Base-by-base conservation (phyloP, 176 grass and related monocot genomes). In the Saccharum spontaneum region DNA sequence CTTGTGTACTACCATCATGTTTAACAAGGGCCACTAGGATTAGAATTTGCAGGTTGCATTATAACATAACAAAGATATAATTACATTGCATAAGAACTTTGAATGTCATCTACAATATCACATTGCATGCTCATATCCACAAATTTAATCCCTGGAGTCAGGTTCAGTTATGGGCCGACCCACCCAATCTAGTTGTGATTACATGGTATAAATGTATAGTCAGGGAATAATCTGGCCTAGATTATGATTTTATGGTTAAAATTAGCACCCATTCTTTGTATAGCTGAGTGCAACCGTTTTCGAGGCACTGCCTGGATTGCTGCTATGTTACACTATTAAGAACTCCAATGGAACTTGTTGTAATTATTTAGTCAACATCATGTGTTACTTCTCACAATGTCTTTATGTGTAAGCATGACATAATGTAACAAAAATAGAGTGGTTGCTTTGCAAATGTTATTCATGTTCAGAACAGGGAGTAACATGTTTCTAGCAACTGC, bases 21-120 rank as follows among this genome's bases (percentile, higher is more conserved):
- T 76, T 80, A 76, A 76, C 16, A 63, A 71, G 40, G 60, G 44
- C 61, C 12, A 71, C 10, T 49, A 18, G 40, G 65, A 89, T 70
- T 63, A 76, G 36, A 11, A 71, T 17, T 45, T 17, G 22, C 62
- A 81, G 14, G 50, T 59, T 69, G 18, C 71, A 81, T 71, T 62
- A 48, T 76, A 69, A 10, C 16, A 63, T 71, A 70, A 81, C n/a
- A 76, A 6, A 28, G 16, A 24, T n/a, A 85, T 5, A 10, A 33
- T 34, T 44, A 46, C 15, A 61, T 40, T 36, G 10, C 9, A 14
- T 77, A 55, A 40, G 73, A 89, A 81, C 46, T 36, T 52, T 16
- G 7, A 73, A 24, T 77, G 39, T 16, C 7, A 18, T 77, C 43
- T 69, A 43, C 2, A 46, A 50, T 33, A 82, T 76, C 67, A 79